Percentiles rank a stretch among this genome's conserved stretches.
Conservation (phyloP, 2,329 filamentous ascomycete species). For the Fusarium cicatricum region DNA sequence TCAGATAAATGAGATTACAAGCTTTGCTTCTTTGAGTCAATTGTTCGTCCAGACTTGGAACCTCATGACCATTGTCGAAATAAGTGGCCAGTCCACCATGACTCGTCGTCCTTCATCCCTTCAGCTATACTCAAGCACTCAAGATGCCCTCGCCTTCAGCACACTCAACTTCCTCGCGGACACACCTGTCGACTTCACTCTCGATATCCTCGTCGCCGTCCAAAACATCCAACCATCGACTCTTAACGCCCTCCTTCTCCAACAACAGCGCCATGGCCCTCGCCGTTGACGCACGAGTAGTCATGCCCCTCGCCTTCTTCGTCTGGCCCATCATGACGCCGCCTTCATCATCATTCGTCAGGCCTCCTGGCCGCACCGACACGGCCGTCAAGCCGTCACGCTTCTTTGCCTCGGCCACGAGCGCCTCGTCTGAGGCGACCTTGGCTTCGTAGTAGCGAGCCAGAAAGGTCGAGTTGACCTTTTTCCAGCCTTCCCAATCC, state of each 20-base stretch:
- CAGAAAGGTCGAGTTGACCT: conserved; percentile 52
- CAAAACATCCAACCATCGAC: conserved; percentile 60
- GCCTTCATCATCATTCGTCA: conserved; percentile 57
- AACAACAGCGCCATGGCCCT: conserved; percentile 57
- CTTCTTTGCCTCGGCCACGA: conserved; percentile 54
- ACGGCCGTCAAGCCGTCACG: conserved; percentile 52
- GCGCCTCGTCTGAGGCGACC: conserved; percentile 61
- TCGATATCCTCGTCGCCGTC: conserved; percentile 55
- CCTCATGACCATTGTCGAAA: no score
- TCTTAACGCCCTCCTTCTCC: conserved; percentile 52
- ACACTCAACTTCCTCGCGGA: conserved; percentile 35
- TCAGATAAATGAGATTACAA: no score
- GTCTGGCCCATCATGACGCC: conserved; percentile 54
- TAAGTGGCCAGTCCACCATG: no score
- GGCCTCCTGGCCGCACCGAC: conserved; percentile 56
- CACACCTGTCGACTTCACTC: conserved; percentile 33
- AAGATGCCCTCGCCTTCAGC: conserved; percentile 35
- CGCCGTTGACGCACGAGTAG: conserved; percentile 65
- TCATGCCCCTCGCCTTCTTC: conserved; percentile 47
- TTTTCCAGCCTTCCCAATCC: conserved; percentile 51
- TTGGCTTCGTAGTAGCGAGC: conserved; percentile 64
- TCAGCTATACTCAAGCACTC: conserved; percentile 12
- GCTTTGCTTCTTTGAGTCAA: no score
- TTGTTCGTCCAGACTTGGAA: no score
- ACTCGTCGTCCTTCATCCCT: no score